A percentile compares a stretch with the other conserved stretches of the same genome.
Conservation (phyloP, 2,329 filamentous ascomycete genomes). For the Hypoxylon sp. region DNA sequence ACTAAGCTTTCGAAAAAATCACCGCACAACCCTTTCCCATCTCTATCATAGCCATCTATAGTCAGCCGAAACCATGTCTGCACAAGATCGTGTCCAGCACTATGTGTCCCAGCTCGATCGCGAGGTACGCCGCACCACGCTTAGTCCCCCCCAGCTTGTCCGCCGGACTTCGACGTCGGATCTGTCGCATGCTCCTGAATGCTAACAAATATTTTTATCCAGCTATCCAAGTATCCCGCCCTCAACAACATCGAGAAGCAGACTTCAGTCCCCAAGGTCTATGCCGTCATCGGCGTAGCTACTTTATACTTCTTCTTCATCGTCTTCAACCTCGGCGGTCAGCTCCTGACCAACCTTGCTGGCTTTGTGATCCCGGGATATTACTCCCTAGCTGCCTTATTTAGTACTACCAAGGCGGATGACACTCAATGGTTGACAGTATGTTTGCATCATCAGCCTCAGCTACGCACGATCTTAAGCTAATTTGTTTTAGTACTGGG, state of each 20-base stretch:
- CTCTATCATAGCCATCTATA: conserved; percentile 32
- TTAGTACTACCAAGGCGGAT: conserved; percentile 78
- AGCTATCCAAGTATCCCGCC: conserved; percentile 88
- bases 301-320: conserved; percentile 92
- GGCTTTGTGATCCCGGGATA: conserved; percentile 87
- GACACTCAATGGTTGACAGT: conserved; percentile 87
- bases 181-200: conserved; percentile 40
- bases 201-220: conserved; percentile 46
- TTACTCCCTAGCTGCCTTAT: conserved; percentile 85
- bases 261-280: conserved; percentile 86
- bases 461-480: conserved; percentile 43
- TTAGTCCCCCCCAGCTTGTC: conserved; percentile 9
- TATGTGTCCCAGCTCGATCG: conserved; percentile 85
- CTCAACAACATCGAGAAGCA: conserved; percentile 90
- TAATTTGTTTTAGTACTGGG: conserved; percentile 78
- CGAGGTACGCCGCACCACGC: conserved; percentile 71
- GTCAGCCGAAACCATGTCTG: conserved; percentile 72
- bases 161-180: conserved; percentile 14
- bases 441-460: conserved; percentile 55
- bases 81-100: conserved; percentile 82
- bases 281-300: conserved; percentile 81
- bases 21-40: conserved; percentile 6
- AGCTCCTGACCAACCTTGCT: conserved; percentile 88
- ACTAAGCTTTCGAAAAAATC: background rate
- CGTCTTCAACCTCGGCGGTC: conserved; percentile 91